A percentile compares a stretch with the other conserved stretches of the same genome.
Evolutionary conservation across 2,329 filamentous ascomycete genomes (phyloP).

Genomic region (Periconia sp.): DNA sequence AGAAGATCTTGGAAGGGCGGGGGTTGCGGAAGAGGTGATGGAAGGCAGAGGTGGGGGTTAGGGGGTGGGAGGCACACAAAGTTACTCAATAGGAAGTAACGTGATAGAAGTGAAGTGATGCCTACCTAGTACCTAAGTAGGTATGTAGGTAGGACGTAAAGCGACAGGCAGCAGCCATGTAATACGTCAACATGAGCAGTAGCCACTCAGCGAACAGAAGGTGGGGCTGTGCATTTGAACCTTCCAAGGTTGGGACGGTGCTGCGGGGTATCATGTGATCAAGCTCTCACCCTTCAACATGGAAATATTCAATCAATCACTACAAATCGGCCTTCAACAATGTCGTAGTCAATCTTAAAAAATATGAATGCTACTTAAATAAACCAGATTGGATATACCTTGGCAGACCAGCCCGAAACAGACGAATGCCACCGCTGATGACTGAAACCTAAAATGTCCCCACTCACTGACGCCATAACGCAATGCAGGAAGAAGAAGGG

Average conservation of each 20-base stretch:
- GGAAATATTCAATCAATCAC: too few relatives aligned
- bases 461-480: background rate
- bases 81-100: too few relatives aligned
- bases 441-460: background rate
- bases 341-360: background rate
- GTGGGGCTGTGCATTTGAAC: background rate
- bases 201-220: background rate
- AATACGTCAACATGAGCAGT: background rate
- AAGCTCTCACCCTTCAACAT: too few relatives aligned
- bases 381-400: background rate
- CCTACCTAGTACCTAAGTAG: too few relatives aligned
- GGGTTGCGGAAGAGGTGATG: conserved; percentile 1
- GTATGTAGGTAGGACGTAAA: too few relatives aligned
- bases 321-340: background rate
- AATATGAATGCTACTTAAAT: background rate
- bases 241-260: background rate
- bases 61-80: too few relatives aligned
- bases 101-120: too few relatives aligned
- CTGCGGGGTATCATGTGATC: background rate
- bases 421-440: background rate
- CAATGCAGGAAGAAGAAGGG: background rate
- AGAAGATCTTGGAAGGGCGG: background rate
- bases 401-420: background rate
- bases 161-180: background rate
- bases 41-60: too few relatives aligned